phyloP scores from a whole-genome alignment of 768 basidiomycete species.

The Leucocoprinus sp. region DNA sequence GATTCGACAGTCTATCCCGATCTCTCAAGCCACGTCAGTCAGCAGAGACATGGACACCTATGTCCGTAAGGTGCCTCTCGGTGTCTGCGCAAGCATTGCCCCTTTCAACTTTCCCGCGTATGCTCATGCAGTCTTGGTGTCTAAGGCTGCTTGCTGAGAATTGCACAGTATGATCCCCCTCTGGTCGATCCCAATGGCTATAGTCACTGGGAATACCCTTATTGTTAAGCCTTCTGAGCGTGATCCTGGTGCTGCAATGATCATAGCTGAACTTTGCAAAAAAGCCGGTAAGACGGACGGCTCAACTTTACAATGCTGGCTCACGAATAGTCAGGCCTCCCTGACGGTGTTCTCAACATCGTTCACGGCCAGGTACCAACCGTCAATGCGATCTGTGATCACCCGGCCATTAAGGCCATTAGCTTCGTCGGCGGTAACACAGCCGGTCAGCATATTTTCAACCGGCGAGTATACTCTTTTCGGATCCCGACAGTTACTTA shows the following conservation, averaged over 20 bases:
- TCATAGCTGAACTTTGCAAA: slow-evolving; percentile 91
- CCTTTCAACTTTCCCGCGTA: slow-evolving; percentile 92
- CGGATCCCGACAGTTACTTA: background rate
- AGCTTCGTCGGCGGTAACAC: slow-evolving; percentile 94
- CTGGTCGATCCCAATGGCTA: slow-evolving; percentile 90
- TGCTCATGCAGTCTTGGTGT: slow-evolving; percentile 19
- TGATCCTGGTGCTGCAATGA: slow-evolving; percentile 96
- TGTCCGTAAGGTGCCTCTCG: slow-evolving; percentile 74
- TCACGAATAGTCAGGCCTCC: slow-evolving; percentile 42
- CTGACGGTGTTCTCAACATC: slow-evolving; percentile 84
- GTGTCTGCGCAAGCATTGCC: slow-evolving; percentile 79
- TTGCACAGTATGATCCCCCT: slow-evolving; percentile 81
- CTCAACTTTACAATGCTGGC: background rate
- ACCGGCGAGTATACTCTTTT: slow-evolving; percentile 39
- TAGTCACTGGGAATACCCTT: slow-evolving; percentile 87
- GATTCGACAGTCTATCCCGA: slow-evolving; percentile 4
- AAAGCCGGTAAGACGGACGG: slow-evolving; percentile 49
- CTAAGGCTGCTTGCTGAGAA: slow-evolving; percentile 1
- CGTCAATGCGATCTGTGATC: slow-evolving; percentile 91
- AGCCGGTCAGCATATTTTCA: slow-evolving; percentile 91
- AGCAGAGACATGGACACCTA: slow-evolving; percentile 97
- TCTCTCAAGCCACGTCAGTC: slow-evolving; percentile 33
- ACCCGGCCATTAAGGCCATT: slow-evolving; percentile 86
- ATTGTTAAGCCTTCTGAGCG: slow-evolving; percentile 95
- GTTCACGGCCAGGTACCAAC: slow-evolving; percentile 87